Percentiles rank a stretch among this genome's conserved stretches.
These are phyloP conservation scores for Bipolaris oryzae DNA, from an alignment of 2,329 filamentous ascomycete genomes.

Conservation along the genomic window DNA sequence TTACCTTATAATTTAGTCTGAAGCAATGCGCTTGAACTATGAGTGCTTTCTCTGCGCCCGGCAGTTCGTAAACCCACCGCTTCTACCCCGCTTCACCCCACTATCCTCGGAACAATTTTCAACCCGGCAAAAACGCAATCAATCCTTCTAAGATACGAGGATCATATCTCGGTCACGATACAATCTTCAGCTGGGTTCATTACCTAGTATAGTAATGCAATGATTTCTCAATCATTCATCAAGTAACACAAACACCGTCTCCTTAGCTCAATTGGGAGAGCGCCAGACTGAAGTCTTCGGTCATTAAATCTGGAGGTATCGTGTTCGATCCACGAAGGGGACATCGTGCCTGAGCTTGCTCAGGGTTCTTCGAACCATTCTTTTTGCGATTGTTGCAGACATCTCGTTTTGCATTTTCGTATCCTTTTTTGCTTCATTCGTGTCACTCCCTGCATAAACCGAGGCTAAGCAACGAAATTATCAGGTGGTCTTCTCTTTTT, in stretches of 20 bases:
- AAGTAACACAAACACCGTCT: conserved; percentile 20
- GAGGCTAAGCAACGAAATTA: too few relatives aligned
- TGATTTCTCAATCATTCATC: not conserved
- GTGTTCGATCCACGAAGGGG: conserved; percentile 27
- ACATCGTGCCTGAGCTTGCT: conserved; percentile 24
- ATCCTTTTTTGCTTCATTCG: not conserved
- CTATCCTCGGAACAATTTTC: not conserved
- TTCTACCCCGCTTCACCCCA: conserved; percentile 1
- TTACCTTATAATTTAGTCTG: too few relatives aligned
- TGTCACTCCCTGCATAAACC: too few relatives aligned
- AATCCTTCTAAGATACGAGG: too few relatives aligned
- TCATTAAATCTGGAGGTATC: conserved; percentile 28
- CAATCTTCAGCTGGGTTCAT: not conserved
- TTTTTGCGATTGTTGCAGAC: not conserved
- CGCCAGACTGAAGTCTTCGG: conserved; percentile 28
- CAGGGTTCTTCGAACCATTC: conserved; percentile 19
- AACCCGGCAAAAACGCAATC: not conserved
- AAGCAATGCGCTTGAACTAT: too few relatives aligned
- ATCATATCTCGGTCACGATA: too few relatives aligned
- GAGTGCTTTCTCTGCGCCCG: not conserved
- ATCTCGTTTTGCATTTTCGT: not conserved
- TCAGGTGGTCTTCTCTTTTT: too few relatives aligned
- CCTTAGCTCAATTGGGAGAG: conserved; percentile 30
- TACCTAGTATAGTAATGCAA: too few relatives aligned
- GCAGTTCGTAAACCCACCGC: not conserved